Conservation (phyloP, 2,329 filamentous ascomycete genomes). For the Fusarium sp. region DNA sequence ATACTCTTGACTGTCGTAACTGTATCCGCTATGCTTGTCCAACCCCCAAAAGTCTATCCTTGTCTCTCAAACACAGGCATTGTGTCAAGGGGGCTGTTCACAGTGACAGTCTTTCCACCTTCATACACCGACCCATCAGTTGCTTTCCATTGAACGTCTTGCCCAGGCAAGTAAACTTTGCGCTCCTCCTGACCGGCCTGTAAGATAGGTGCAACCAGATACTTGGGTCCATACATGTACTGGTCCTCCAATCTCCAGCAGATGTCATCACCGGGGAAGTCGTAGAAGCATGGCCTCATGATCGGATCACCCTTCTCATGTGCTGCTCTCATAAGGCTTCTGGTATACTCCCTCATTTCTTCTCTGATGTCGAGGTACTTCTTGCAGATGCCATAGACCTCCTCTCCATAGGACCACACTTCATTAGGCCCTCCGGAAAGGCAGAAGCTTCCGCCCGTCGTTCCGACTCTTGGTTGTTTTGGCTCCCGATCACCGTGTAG, state of each 20-base stretch:
- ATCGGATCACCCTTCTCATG: slow-evolving; percentile 67
- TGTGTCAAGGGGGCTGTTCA: slow-evolving; percentile 3
- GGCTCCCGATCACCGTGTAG: slow-evolving; percentile 73
- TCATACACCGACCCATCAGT: background rate
- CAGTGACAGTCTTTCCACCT: slow-evolving; percentile 1
- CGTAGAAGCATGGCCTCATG: slow-evolving; percentile 70
- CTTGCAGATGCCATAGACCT: slow-evolving; percentile 66
- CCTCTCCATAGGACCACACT: slow-evolving; percentile 71
- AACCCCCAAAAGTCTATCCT: background rate
- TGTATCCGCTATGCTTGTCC: background rate
- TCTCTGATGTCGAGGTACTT: slow-evolving; percentile 68
- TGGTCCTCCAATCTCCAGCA: slow-evolving; percentile 67
- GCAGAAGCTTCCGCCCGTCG: slow-evolving; percentile 52
- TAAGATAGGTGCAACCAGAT: slow-evolving; percentile 67
- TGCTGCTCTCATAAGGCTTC: slow-evolving; percentile 65
- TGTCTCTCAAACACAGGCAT: slow-evolving; percentile 7
- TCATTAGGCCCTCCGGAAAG: slow-evolving; percentile 65
- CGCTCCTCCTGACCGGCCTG: slow-evolving; percentile 54
- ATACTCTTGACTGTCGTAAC: too few relatives aligned
- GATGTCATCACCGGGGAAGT: slow-evolving; percentile 63
- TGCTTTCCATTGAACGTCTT: slow-evolving; percentile 3
- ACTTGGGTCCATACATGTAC: slow-evolving; percentile 70
- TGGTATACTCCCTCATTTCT: slow-evolving; percentile 64
- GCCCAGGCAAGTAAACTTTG: slow-evolving; percentile 62
- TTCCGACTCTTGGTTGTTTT: slow-evolving; percentile 48